These are phyloP conservation scores for Withania somnifera DNA, from an alignment of 305 asterid species.

Conservation along the genomic window DNA sequence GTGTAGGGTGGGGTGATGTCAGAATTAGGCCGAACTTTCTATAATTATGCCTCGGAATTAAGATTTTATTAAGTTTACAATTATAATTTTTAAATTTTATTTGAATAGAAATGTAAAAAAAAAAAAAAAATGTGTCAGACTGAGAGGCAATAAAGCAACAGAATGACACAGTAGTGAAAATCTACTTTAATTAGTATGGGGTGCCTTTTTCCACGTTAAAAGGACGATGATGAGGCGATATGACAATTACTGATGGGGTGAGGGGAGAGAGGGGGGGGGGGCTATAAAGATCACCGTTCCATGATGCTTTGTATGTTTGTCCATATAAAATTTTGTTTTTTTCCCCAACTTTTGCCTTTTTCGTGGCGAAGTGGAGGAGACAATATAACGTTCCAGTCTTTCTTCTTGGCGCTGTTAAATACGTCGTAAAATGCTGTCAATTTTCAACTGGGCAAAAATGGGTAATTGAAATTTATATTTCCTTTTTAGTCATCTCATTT, in stretches of 20 bases:
- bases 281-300: conserved; percentile 9
- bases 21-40: conserved; percentile 22
- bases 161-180: conserved; percentile 14
- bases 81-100: neutral
- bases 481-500: neutral
- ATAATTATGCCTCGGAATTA: neutral
- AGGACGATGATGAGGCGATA: conserved; percentile 7
- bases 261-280: no score
- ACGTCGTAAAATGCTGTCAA: neutral
- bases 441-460: neutral
- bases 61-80: neutral
- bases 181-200: neutral
- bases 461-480: neutral
- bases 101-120: neutral
- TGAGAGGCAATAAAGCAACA: neutral
- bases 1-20: conserved; percentile 8
- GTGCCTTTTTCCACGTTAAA: conserved; percentile 4
- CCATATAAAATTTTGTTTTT: neutral
- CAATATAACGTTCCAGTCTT: neutral
- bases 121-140: neutral
- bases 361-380: neutral
- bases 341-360: neutral
- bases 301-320: neutral
- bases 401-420: neutral
- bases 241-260: conserved; percentile 7